phyloP scores from a whole-genome alignment of 2,329 filamentous ascomycete genomes.

The Penicillium glabrum region DNA sequence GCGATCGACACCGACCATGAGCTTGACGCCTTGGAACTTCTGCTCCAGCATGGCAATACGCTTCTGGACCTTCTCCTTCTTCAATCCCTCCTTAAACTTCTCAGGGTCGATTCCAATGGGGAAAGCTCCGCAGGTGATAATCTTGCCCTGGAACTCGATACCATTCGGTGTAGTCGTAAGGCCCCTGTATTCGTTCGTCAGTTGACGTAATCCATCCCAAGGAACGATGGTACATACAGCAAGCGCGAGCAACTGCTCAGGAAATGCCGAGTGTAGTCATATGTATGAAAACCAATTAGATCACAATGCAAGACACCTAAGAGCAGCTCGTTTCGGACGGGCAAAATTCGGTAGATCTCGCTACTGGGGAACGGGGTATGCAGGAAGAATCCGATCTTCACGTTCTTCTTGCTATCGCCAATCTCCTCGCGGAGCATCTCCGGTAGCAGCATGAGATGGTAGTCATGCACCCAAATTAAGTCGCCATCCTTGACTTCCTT shows the following conservation, averaged over 20 bases:
- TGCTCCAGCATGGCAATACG: constrained; percentile 80
- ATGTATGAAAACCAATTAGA: constrained; percentile 96
- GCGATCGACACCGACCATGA: constrained; percentile 94
- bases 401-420: constrained; percentile 75
- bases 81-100: constrained; percentile 86
- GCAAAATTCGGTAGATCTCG: constrained; percentile 94
- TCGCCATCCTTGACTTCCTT: constrained; percentile 90
- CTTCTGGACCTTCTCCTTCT: constrained; percentile 82
- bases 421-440: constrained; percentile 93
- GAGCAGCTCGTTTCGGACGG: constrained; percentile 85
- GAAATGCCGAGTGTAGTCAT: constrained; percentile 98
- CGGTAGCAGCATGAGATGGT: constrained; percentile 95
- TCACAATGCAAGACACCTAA: constrained; percentile 89
- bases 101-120: constrained; percentile 98
- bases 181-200: constrained; percentile 32
- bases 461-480: constrained; percentile 97
- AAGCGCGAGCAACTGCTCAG: constrained; percentile 95
- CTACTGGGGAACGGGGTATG: constrained; percentile 97
- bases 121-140: constrained; percentile 90
- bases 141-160: constrained; percentile 84
- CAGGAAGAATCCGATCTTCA: constrained; percentile 97
- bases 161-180: constrained; percentile 80
- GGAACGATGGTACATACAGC: constrained; percentile 53
- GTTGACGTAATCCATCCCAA: not conserved
- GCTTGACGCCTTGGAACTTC: constrained; percentile 93